These are phyloP conservation scores for Eucalyptus albens DNA, from an alignment of 345 rosid genomes.

Conservation along the genomic window DNA sequence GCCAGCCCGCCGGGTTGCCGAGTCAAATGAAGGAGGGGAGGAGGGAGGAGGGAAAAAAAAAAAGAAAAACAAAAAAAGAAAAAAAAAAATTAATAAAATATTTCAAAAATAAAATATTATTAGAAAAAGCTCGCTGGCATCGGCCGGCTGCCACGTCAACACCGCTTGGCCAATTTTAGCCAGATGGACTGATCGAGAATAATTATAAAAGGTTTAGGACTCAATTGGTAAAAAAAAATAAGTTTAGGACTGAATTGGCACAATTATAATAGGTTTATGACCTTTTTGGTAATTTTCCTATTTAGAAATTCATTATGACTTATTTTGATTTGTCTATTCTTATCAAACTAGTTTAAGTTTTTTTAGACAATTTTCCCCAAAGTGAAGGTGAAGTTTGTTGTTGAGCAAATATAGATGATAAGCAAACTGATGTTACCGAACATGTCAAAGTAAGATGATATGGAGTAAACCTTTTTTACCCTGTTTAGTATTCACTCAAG, in stretches of 20 bases:
- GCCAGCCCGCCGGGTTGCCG: fast-evolving
- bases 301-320: not conserved
- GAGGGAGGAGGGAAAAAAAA: too few species aligned
- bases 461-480: not conserved
- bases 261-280: fast-evolving
- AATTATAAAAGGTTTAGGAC: too few species aligned
- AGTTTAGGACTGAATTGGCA: too few species aligned
- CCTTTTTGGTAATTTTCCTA: too few species aligned
- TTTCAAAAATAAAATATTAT: too few species aligned
- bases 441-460: not conserved
- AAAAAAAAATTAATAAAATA: too few species aligned
- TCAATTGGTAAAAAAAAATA: too few species aligned
- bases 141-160: fast-evolving
- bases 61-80: too few species aligned
- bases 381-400: not conserved
- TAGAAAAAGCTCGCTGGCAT: too few species aligned
- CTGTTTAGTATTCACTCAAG: not conserved
- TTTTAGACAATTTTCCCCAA: not conserved
- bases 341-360: not conserved
- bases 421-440: not conserved
- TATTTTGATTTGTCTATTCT: not conserved
- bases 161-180: too few species aligned
- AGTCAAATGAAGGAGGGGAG: too few species aligned
- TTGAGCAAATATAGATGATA: not conserved
- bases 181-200: fast-evolving